phyloP scores from a whole-genome alignment of 164 flowering plant species.

The Macadamia integrifolia region DNA sequence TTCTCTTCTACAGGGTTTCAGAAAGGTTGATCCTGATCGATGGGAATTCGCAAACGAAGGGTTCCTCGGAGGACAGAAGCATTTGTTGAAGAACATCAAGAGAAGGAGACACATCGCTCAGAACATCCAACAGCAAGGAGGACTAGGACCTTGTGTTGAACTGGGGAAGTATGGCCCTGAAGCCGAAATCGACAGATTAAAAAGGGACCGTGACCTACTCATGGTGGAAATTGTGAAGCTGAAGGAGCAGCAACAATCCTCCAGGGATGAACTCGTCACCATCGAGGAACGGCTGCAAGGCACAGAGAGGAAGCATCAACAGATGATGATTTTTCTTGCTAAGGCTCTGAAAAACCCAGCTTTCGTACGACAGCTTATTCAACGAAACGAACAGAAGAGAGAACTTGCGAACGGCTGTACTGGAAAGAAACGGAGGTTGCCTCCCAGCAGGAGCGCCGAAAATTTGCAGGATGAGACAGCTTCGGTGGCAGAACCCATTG shows the following conservation, averaged over 20 bases:
- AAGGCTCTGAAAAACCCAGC: constrained; percentile 48
- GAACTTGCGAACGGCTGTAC: constrained; percentile 20
- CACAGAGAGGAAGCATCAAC: constrained; percentile 58
- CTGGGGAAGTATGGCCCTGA: constrained; percentile 53
- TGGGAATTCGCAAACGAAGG: constrained; percentile 95
- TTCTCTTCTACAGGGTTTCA: not conserved
- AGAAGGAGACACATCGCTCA: constrained; percentile 47
- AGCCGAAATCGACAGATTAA: constrained; percentile 50
- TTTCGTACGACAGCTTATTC: constrained; percentile 43
- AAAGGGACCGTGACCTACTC: constrained; percentile 45
- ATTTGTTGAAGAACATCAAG: constrained; percentile 66
- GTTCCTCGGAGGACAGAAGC: constrained; percentile 76
- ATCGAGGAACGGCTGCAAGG: constrained; percentile 44
- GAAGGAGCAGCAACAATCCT: constrained; percentile 53
- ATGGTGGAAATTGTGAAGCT: constrained; percentile 52
- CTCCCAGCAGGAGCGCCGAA: constrained; percentile 32
- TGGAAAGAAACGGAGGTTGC: constrained; percentile 51
- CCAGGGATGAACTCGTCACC: constrained; percentile 25
- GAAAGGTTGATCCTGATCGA: constrained; percentile 79
- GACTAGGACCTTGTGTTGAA: constrained; percentile 43
- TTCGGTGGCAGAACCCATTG: not conserved
- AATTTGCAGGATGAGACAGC: constrained; percentile 22
- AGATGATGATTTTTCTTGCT: constrained; percentile 66
- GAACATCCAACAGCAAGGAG: constrained; percentile 23
- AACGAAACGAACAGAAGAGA: constrained; percentile 17